Percentiles rank a stretch among this genome's conserved stretches.
Conservation (phyloP, 352 stramenopile genomes). For the Phytophthora europaea region DNA sequence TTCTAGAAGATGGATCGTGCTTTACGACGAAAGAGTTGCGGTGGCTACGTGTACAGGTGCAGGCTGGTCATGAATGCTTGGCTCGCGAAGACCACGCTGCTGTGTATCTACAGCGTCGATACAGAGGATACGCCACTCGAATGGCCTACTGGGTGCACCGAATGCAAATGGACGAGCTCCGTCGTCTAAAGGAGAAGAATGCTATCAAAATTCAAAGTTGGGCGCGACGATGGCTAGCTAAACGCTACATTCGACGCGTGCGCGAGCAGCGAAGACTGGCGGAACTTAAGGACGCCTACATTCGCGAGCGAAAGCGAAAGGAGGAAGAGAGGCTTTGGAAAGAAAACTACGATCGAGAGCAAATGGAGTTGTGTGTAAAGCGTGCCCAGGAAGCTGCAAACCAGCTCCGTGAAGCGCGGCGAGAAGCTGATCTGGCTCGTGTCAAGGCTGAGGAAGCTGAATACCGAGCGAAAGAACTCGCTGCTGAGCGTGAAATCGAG, state of each 20-base stretch:
- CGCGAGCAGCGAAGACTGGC: conserved; percentile 46
- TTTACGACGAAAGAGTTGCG: conserved; percentile 55
- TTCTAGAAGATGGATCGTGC: conserved; percentile 34
- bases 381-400: conserved; percentile 53
- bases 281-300: conserved; percentile 64
- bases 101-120: conserved; percentile 65
- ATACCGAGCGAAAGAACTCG: conserved; percentile 54
- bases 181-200: conserved; percentile 45
- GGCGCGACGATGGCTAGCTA: conserved; percentile 49
- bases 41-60: conserved; percentile 54
- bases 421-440: conserved; percentile 66
- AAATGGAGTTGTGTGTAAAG: conserved; percentile 67
- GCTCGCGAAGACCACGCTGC: conserved; percentile 49
- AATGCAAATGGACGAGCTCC: conserved; percentile 42
- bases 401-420: conserved; percentile 66
- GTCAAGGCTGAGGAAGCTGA: conserved; percentile 58
- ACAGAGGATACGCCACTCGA: conserved; percentile 57
- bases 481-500: conserved; percentile 45
- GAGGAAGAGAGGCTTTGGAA: conserved; percentile 58
- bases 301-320: conserved; percentile 69
- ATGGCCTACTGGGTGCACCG: conserved; percentile 54
- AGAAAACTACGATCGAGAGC: conserved; percentile 67
- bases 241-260: conserved; percentile 37
- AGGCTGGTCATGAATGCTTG: conserved; percentile 44
- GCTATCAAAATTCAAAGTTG: conserved; percentile 46